Evolutionary conservation across 1,284 basidiomycete species (phyloP), one percentile per base, ranked within the genome.

Genomic region (Puccinia brachypodii): DNA sequence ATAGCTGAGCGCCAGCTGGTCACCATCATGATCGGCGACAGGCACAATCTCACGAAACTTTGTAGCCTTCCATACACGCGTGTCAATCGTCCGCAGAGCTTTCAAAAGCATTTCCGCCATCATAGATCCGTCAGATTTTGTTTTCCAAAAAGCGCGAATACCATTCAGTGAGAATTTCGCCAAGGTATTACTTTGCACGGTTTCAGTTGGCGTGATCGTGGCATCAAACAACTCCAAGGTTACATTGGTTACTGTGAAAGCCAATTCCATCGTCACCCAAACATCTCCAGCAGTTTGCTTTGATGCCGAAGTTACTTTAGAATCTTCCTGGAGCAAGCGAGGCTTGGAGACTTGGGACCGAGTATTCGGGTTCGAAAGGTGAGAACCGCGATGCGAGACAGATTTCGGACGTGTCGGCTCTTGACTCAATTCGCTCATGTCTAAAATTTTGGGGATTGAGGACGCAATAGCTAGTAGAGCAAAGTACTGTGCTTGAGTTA

Each of bases 31-130:
- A 83, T 92, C 90, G 40, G 94, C 92, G 16, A 94, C 92, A 0
- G 97, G 97, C 82, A 99, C 93, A 82, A 99, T 96, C 86, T 99
- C 96, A 69, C 96, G 90, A 88, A 96, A 98, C 85, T 91, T 93
- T 25, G 94, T 93, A 22, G 85, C 85, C 80, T 89, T 89, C 8
- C 94, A 93, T 0, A 92, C 90, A 69, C 93, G 89, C 4, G 92
- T 98, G 86, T 96, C 97, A 85, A 90, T 92, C 88, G 98, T 93
- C 0, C 94, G 95, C 85, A 99, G 92, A 0, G 96, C 95, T 85
- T 92, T 92, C 42, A 99, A 88, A 50, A 95, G 89, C 72, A 98
- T 88, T 87, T 98, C 95, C 2, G 93, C 92, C 86, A 98, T 95
- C 83, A 91, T 89, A 11, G 94, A 91, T 31, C 92, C 92, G 86